A percentile compares a stretch with the other conserved stretches of the same genome.
These are phyloP conservation scores for Elymus sibiricus DNA, from an alignment of 176 grass and related monocot species.

Conservation along the genomic window DNA sequence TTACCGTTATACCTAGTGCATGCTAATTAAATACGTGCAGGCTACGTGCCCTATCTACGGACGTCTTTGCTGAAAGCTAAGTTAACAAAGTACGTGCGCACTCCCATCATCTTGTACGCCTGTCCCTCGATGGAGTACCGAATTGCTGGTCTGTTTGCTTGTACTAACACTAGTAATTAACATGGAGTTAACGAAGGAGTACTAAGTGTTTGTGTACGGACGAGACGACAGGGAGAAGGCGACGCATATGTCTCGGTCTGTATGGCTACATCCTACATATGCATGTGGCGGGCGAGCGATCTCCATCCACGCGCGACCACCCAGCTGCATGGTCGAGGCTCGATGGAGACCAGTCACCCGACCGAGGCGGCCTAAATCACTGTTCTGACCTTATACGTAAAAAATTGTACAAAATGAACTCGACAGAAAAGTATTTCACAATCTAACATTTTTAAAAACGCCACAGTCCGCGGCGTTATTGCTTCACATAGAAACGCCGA, in stretches of 20 bases:
- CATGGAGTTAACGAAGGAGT: neutral
- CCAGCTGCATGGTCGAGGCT: neutral
- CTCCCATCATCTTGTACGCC: neutral
- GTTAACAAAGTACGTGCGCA: neutral
- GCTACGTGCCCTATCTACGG: neutral
- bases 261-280: neutral
- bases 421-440: no score
- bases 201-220: neutral
- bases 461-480: no score
- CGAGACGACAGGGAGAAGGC: neutral
- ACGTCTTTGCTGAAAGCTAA: neutral
- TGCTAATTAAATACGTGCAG: neutral
- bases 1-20: no score
- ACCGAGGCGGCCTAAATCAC: no score
- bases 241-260: neutral
- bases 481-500: no score
- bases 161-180: neutral
- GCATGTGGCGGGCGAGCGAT: conserved; percentile 6
- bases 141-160: neutral
- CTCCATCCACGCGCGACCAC: neutral
- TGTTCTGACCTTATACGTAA: no score
- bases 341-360: conserved; percentile 6
- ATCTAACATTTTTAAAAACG: no score
- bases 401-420: no score
- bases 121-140: neutral